phyloP scores from a whole-genome alignment of 2,329 filamentous ascomycete species.

The Leptographium wingfieldii region DNA sequence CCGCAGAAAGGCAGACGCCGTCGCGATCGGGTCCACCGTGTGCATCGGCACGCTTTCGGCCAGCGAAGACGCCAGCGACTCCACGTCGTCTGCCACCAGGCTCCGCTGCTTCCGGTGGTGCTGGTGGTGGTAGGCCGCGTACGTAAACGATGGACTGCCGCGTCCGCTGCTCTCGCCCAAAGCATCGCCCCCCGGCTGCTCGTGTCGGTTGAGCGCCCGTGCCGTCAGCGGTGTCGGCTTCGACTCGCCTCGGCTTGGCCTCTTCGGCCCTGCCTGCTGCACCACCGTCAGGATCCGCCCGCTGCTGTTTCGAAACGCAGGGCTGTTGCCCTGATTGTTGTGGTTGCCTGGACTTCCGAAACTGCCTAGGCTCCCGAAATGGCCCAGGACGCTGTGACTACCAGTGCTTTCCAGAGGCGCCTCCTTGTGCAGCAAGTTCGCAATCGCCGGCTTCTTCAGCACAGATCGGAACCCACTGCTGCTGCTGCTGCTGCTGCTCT shows the following conservation, averaged over 20 bases:
- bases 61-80: constrained; percentile 45
- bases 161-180: neutral
- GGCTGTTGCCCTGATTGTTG: neutral
- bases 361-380: no score
- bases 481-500: constrained; percentile 21
- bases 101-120: constrained; percentile 3
- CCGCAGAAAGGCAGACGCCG: neutral
- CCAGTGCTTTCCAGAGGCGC: neutral
- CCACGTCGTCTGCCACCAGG: constrained; percentile 19
- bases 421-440: constrained; percentile 29
- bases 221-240: constrained; percentile 7
- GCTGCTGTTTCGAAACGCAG: neutral
- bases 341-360: neutral
- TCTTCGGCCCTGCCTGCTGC: neutral
- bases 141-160: neutral
- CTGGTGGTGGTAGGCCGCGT: neutral
- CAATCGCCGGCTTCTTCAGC: constrained; percentile 34
- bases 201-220: constrained; percentile 10
- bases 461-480: constrained; percentile 31
- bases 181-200: neutral
- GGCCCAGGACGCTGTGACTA: neutral
- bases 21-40: constrained; percentile 16
- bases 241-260: neutral
- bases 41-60: constrained; percentile 42
- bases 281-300: constrained; percentile 2